A percentile compares a stretch with the other conserved stretches of the same genome.
phyloP scores from a whole-genome alignment of 768 basidiomycete species.

The Boletus speciosus region DNA sequence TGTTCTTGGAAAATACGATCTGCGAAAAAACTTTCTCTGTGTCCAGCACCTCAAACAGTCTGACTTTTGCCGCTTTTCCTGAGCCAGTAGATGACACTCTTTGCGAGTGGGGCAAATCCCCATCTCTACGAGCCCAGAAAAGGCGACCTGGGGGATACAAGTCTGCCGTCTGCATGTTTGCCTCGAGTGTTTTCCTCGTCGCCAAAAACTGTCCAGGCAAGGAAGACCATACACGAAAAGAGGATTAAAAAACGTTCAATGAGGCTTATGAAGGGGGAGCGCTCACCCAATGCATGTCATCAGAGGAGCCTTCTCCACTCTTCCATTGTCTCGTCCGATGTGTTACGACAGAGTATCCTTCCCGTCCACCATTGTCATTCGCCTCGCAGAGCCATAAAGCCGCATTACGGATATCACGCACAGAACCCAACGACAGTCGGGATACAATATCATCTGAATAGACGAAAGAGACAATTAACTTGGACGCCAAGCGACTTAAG shows the following conservation, averaged over 20 bases:
- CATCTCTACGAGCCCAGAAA: conserved; percentile 75
- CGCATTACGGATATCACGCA: conserved; percentile 71
- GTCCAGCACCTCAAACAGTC: conserved; percentile 75
- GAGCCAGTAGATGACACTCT: conserved; percentile 15
- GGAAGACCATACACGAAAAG: background rate
- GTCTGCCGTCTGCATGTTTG: conserved; percentile 72
- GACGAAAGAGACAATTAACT: conserved; percentile 72
- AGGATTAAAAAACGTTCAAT: background rate
- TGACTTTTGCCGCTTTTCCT: conserved; percentile 46
- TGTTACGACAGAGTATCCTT: conserved; percentile 40
- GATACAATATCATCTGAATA: conserved; percentile 83
- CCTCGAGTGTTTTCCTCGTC: conserved; percentile 79
- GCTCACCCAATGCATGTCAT: conserved; percentile 52
- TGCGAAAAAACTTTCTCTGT: conserved; percentile 76
- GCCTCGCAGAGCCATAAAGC: conserved; percentile 80
- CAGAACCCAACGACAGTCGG: conserved; percentile 71
- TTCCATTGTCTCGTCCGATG: conserved; percentile 57
- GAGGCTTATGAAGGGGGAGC: background rate
- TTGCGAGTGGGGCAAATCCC: conserved; percentile 57
- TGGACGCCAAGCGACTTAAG: conserved; percentile 55
- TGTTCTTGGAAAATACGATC: conserved; percentile 77
- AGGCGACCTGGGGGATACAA: conserved; percentile 77
- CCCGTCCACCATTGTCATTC: conserved; percentile 39
- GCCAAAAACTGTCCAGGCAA: conserved; percentile 58
- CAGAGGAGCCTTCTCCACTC: conserved; percentile 51